Evolutionary conservation across 2,329 filamentous ascomycete genomes (phyloP), one percentile per base, ranked within the genome.

Genomic region (Cryoendolithus antarcticus): DNA sequence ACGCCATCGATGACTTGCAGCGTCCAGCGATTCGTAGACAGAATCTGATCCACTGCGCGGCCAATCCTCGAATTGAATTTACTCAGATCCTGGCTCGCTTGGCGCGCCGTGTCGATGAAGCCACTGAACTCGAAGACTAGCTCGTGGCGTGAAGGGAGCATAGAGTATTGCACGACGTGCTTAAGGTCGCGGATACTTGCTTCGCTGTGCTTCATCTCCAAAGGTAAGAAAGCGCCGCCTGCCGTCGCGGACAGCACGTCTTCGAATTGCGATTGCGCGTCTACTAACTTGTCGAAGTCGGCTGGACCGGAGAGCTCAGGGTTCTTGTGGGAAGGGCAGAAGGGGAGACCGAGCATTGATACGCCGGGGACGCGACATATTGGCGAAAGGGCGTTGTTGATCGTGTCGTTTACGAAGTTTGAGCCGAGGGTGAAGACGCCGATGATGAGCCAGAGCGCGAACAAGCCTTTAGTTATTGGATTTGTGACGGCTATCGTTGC

Each of bases 141-240:
- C 58, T 86, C 80, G 29, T 80, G 72, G 24, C 74, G 74, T 9
- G 74, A 74, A 19, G 76, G 74, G 1, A 91, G 65, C 13, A 74
- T 70, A 48, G 80, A 85, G 60, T 79, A 77, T 30, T 74, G 70
- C 28, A 93, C 80, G 33, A 86, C 69, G 19, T 75, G 79, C 27
- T 80, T 75, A 15, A 91, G 62, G 50, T 88, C 83, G 31, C 83
- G 74, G 29, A 91, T 77, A 1, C 80, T 77, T 2, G 75, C 68
- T 58, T 89, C 82, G 2, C 79, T 78, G 7, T 76, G 72, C 62
- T 86, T 88, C 77, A 91, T 86, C 49, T 85, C 80, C 48, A 82
- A 67, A 0, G 83, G 83, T 3, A 91, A 62, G 1, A 75, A 75
- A 2, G 78, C 74, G 1, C 77, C 75, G 13, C 77, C 70, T 1